Conservation (phyloP, 345 rosid species). For the Citrus trifoliata region DNA sequence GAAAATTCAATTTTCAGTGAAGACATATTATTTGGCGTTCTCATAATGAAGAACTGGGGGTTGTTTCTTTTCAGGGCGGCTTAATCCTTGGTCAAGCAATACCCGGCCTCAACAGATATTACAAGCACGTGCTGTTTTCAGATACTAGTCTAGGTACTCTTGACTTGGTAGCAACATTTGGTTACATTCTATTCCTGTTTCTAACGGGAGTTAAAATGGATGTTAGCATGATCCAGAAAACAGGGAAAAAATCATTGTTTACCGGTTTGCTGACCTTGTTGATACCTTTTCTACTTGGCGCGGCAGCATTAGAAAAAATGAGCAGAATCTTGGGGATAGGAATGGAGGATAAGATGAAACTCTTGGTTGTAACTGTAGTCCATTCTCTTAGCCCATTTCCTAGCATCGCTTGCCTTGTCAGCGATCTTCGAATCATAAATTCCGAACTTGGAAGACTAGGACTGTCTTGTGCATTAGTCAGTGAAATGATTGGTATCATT, state of each 20-base stretch:
- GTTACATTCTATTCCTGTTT: constrained; percentile 21
- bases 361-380: not conserved
- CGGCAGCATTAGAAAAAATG: not conserved
- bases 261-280: constrained; percentile 6
- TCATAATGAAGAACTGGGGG: not conserved
- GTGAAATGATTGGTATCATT: constrained; percentile 13
- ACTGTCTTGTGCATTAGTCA: constrained; percentile 16
- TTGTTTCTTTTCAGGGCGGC: not conserved
- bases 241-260: constrained; percentile 9
- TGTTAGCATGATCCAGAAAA: constrained; percentile 6
- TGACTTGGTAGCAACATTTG: constrained; percentile 4
- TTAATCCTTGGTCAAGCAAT: not conserved
- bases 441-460: constrained; percentile 30
- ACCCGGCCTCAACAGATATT: not conserved
- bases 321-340: not conserved
- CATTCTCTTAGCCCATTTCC: constrained; percentile 18
- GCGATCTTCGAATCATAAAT: constrained; percentile 19
- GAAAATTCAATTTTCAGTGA: not conserved
- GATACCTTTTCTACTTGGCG: not conserved
- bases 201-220: constrained; percentile 30
- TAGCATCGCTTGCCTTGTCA: constrained; percentile 12
- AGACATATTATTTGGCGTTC: not conserved
- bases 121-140: not conserved
- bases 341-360: not conserved
- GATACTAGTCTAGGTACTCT: not conserved